A percentile compares a stretch with the other conserved stretches of the same genome.
Evolutionary conservation across 2,329 filamentous ascomycete species (phyloP).

Genomic region (Saccharata proteae): DNA sequence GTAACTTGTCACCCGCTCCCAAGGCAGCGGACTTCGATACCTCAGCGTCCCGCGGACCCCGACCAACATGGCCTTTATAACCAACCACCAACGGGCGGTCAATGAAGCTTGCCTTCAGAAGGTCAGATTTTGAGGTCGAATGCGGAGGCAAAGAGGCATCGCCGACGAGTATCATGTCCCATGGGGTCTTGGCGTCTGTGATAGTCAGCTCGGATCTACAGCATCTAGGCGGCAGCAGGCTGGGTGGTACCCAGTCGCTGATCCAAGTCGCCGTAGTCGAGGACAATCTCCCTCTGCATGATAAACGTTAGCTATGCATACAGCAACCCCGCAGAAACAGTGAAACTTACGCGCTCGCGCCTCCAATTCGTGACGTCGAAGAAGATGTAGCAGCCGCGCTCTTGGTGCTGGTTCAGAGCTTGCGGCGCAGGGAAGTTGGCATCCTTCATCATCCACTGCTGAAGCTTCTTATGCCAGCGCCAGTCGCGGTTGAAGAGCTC

Average conservation of each 20-base stretch:
- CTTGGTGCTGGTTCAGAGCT: conserved; percentile 33
- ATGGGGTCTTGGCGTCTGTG: too few relatives aligned
- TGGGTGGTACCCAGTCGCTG: conserved; percentile 18
- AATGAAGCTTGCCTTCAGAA: too few relatives aligned
- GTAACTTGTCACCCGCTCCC: too few relatives aligned
- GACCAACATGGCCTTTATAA: too few relatives aligned
- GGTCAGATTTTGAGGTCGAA: too few relatives aligned
- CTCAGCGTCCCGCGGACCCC: too few relatives aligned
- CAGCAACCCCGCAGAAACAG: conserved; percentile 2
- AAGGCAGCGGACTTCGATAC: too few relatives aligned
- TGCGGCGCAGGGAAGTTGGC: conserved; percentile 31
- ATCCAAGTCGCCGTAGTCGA: conserved; percentile 41
- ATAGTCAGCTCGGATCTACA: too few relatives aligned
- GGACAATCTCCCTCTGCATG: conserved; percentile 35
- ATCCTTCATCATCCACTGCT: conserved; percentile 45
- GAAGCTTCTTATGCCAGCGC: conserved; percentile 42
- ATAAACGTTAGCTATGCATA: conserved; percentile 11
- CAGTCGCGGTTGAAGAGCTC: conserved; percentile 44
- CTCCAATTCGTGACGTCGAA: conserved; percentile 43
- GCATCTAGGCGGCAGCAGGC: conserved; percentile 5
- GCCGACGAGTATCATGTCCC: too few relatives aligned
- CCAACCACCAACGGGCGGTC: too few relatives aligned
- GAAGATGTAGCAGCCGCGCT: conserved; percentile 43
- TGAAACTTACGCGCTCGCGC: conserved; percentile 32
- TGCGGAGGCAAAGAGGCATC: too few relatives aligned